phyloP scores from a whole-genome alignment of 306 rosid species.

The Rosa persica region DNA sequence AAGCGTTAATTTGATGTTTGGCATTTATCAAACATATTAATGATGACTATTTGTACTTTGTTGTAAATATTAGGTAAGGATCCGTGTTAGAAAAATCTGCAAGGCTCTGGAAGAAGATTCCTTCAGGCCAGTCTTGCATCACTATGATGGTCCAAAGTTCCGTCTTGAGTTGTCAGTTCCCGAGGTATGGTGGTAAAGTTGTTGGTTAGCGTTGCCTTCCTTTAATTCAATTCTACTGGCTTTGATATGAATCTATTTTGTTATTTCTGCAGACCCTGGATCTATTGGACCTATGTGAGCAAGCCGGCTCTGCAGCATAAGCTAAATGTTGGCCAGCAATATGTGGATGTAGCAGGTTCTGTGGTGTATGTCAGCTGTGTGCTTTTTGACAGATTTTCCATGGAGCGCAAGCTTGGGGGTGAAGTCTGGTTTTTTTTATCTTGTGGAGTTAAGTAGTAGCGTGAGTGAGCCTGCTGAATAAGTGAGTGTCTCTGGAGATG shows the following conservation, averaged over 20 bases:
- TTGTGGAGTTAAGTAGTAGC: conserved; percentile 29
- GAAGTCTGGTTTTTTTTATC: conserved; percentile 37
- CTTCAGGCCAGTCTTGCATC: conserved; percentile 98
- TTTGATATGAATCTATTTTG: neutral
- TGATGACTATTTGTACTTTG: neutral
- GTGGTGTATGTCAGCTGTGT: conserved; percentile 55
- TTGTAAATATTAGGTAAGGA: conserved; percentile 59
- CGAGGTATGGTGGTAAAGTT: conserved; percentile 49
- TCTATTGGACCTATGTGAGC: conserved; percentile 89
- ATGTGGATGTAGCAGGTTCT: conserved; percentile 43
- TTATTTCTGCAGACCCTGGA: conserved; percentile 77
- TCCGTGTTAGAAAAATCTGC: conserved; percentile 76
- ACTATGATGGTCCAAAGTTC: conserved; percentile 98
- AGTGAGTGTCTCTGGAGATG: conserved; percentile 43
- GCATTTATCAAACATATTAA: conserved; percentile 1
- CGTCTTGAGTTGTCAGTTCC: conserved; percentile 99
- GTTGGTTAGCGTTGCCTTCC: neutral
- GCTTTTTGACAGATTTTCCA: conserved; percentile 67
- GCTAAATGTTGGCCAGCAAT: conserved; percentile 25
- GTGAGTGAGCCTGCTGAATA: conserved; percentile 56
- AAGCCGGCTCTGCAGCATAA: conserved; percentile 87
- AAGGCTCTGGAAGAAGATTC: conserved; percentile 96
- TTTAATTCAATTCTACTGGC: neutral
- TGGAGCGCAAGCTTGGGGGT: conserved; percentile 92
- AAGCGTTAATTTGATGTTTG: neutral